phyloP scores from a whole-genome alignment of 176 grass and related monocot genomes.

The Tillandsia leiboldiana region DNA sequence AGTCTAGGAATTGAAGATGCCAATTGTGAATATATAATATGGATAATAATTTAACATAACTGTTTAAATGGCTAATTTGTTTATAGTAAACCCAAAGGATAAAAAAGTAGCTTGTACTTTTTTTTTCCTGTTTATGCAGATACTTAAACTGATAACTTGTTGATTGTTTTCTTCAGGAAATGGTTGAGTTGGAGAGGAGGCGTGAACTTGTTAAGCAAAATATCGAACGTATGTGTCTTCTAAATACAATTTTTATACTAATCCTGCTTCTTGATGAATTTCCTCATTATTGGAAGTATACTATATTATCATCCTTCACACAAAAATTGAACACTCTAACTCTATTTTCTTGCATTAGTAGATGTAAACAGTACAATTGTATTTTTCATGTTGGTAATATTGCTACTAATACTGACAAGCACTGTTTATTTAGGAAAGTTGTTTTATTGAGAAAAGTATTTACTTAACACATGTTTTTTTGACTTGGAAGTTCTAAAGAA shows the following conservation, averaged over 20 bases:
- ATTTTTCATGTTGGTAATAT: too few relatives aligned
- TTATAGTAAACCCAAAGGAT: background rate
- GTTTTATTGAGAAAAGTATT: background rate
- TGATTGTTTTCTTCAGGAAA: slow-evolving; percentile 37
- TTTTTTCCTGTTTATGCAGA: slow-evolving; percentile 1
- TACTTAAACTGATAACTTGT: background rate
- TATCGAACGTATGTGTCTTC: slow-evolving; percentile 50
- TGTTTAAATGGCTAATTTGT: too few relatives aligned
- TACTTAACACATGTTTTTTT: slow-evolving; percentile 3
- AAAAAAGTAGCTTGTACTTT: background rate
- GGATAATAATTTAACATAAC: too few relatives aligned
- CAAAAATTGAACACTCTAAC: background rate
- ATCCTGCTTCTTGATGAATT: background rate
- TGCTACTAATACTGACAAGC: too few relatives aligned
- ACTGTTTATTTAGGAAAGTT: too few relatives aligned
- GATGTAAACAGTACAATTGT: too few relatives aligned
- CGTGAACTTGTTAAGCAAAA: slow-evolving; percentile 65
- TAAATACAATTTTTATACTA: background rate
- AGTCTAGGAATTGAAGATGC: too few relatives aligned
- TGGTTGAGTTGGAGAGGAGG: slow-evolving; percentile 66
- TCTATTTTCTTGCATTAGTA: background rate
- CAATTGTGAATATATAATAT: too few relatives aligned
- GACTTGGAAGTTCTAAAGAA: slow-evolving; percentile 45
- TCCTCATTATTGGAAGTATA: background rate
- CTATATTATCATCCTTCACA: background rate